Conservation (phyloP, 768 basidiomycete species). For the Sporobolomyces roseus region DNA sequence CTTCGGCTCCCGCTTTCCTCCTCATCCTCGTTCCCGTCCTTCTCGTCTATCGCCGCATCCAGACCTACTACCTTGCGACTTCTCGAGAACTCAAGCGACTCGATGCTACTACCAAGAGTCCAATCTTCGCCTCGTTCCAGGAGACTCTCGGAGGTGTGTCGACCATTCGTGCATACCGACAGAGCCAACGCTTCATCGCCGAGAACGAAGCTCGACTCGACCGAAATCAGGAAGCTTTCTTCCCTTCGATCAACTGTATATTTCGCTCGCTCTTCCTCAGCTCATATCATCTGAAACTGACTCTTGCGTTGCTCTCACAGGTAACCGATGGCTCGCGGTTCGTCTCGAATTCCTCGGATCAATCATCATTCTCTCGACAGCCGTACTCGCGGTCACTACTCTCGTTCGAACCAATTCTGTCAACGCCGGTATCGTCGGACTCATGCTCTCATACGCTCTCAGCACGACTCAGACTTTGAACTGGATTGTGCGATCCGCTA, state of each 20-base stretch:
- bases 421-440: conserved; percentile 53
- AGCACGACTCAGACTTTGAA: conserved; percentile 38
- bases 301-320: conserved; percentile 57
- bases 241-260: conserved; percentile 64
- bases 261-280: conserved; percentile 51
- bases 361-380: conserved; percentile 44
- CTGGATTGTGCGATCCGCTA: conserved; percentile 53
- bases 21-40: conserved; percentile 77
- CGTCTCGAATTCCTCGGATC: conserved; percentile 44
- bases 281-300: background rate
- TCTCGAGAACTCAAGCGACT: conserved; percentile 83
- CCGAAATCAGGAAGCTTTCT: conserved; percentile 56
- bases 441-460: conserved; percentile 60
- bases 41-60: conserved; percentile 55
- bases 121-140: conserved; percentile 69
- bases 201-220: conserved; percentile 56
- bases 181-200: conserved; percentile 63
- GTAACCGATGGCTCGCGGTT: conserved; percentile 55
- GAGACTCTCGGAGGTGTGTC: conserved; percentile 60
- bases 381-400: conserved; percentile 40
- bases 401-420: conserved; percentile 33
- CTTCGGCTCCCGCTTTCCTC: conserved; percentile 58
- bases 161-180: conserved; percentile 75
- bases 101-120: conserved; percentile 81
- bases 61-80: conserved; percentile 71